Evolutionary conservation across 179 eudicot genomes (phyloP).

Genomic region (Actinidia polygama): DNA sequence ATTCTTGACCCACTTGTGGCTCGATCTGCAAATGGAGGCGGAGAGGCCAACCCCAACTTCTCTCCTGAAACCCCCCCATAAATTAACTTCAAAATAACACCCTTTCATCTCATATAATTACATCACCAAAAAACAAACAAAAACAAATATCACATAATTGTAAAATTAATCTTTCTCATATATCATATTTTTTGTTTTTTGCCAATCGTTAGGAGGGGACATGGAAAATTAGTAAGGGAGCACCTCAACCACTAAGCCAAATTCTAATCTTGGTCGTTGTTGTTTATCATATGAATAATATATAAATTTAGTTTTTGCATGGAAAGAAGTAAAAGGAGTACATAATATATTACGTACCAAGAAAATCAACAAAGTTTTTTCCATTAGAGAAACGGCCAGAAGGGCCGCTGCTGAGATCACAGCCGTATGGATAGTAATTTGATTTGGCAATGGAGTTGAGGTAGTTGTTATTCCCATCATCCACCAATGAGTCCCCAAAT

Average conservation of each 20-base stretch:
- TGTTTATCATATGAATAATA: too few relatives aligned
- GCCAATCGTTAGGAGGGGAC: too few relatives aligned
- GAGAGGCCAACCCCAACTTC: constrained; percentile 53
- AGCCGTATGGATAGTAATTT: constrained; percentile 80
- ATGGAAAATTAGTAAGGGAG: background rate
- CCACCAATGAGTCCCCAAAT: constrained; percentile 89
- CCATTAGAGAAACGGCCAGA: constrained; percentile 84
- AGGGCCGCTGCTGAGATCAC: constrained; percentile 61
- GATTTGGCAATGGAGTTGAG: constrained; percentile 71
- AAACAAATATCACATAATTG: too few relatives aligned
- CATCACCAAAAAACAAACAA: background rate
- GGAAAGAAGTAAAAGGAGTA: too few relatives aligned
- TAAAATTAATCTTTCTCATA: too few relatives aligned
- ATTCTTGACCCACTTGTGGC: constrained; percentile 50
- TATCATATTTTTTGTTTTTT: too few relatives aligned
- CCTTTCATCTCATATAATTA: background rate
- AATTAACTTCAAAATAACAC: background rate
- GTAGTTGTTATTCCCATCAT: constrained; percentile 86
- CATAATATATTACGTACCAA: too few relatives aligned
- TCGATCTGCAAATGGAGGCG: constrained; percentile 72
- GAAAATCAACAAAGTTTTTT: constrained; percentile 61
- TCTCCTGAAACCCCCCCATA: constrained; percentile 49
- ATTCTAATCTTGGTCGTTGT: too few relatives aligned
- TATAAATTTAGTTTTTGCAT: too few relatives aligned
- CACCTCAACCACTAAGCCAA: too few relatives aligned